Evolutionary conservation across 129 eudicot species (phyloP).

Genomic region (Rutidosis leptorrhynchoides): DNA sequence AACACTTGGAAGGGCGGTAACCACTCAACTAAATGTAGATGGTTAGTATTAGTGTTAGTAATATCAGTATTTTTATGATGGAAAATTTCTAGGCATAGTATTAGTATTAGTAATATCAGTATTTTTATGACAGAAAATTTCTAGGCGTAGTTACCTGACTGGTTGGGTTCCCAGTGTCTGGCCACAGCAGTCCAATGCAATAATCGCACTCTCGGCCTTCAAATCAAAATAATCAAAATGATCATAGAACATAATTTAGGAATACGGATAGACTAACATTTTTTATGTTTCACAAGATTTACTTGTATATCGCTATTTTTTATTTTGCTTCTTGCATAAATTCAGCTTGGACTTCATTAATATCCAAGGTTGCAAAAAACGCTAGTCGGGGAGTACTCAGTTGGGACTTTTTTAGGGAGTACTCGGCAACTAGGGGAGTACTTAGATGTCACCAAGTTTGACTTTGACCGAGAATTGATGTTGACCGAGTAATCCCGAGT

Average conservation of each 20-base stretch:
- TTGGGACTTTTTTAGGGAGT: neutral
- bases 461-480: neutral
- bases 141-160: slow-evolving; percentile 47
- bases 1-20: too few species aligned
- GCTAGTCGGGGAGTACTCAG: too few species aligned
- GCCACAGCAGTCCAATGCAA: slow-evolving; percentile 90
- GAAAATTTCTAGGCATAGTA: too few species aligned
- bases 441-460: neutral
- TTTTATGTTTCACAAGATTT: neutral
- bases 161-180: slow-evolving; percentile 80
- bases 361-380: neutral
- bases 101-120: too few species aligned
- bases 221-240: neutral
- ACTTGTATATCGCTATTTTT: neutral
- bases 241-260: neutral
- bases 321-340: neutral
- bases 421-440: neutral
- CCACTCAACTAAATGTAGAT: too few species aligned
- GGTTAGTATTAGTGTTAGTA: too few species aligned
- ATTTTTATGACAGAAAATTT: neutral
- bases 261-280: neutral
- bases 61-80: too few species aligned
- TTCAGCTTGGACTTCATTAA: neutral
- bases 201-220: slow-evolving; percentile 92
- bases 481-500: too few species aligned